phyloP scores from a whole-genome alignment of 208 protist species.

The Acanthamoeba triangularis region DNA sequence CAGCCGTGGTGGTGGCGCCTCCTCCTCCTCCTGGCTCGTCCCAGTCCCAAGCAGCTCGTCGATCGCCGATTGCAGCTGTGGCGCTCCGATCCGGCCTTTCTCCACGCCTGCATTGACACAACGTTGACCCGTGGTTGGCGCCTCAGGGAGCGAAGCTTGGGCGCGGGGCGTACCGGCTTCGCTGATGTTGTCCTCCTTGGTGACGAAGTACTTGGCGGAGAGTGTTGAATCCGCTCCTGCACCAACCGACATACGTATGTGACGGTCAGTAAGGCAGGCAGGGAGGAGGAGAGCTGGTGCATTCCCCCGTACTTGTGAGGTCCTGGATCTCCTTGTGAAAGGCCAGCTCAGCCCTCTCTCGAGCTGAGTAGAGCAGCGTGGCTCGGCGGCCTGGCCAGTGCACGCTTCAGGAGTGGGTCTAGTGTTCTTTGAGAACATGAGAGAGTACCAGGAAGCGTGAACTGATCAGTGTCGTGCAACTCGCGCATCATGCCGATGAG shows the following conservation, averaged over 20 bases:
- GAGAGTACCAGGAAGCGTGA: neutral
- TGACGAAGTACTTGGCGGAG: neutral
- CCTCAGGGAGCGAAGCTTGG: no score
- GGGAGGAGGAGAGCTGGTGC: neutral
- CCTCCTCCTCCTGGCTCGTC: neutral
- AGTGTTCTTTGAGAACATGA: neutral
- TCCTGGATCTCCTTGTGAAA: slow-evolving; percentile 16
- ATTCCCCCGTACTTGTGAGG: neutral
- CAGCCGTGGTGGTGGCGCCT: neutral
- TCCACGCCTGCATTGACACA: neutral
- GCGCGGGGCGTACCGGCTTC: neutral
- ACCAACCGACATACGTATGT: no score
- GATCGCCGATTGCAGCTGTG: neutral
- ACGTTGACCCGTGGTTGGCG: no score
- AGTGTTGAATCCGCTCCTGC: neutral
- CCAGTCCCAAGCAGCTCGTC: neutral
- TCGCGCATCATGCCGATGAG: slow-evolving; percentile 27
- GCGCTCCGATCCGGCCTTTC: neutral
- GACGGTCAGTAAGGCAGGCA: no score
- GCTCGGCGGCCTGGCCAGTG: neutral
- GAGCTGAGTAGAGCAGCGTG: neutral
- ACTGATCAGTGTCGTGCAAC: neutral
- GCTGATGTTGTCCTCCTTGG: neutral
- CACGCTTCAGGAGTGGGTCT: neutral
- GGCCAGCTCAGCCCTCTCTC: neutral